Evolutionary conservation across 169 alveolate genomes (phyloP).

Genomic region (Cryptosporidium tyzzeri): DNA sequence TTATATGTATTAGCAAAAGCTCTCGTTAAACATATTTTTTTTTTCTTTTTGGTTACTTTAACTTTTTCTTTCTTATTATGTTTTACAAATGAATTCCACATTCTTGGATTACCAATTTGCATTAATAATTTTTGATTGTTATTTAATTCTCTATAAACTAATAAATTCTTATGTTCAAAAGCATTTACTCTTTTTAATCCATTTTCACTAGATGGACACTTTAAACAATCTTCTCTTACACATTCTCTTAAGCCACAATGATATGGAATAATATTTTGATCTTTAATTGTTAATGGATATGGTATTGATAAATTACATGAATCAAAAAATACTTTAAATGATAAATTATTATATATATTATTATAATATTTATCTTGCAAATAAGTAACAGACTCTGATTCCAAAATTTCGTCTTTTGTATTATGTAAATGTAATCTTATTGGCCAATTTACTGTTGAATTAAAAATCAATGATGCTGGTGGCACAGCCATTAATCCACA

Average conservation of each 20-base stretch:
- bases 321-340: conserved; percentile 67
- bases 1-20: conserved; percentile 16
- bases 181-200: conserved; percentile 42
- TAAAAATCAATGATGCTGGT: conserved; percentile 49
- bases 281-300: conserved; percentile 25
- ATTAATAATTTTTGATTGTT: conserved; percentile 51
- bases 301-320: conserved; percentile 57
- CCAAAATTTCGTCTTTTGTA: conserved; percentile 25
- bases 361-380: conserved; percentile 68
- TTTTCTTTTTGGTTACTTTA: background rate
- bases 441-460: conserved; percentile 76
- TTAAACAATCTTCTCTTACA: conserved; percentile 21
- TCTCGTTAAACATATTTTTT: conserved; percentile 38
- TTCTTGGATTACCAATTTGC: conserved; percentile 64
- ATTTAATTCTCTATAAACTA: conserved; percentile 45
- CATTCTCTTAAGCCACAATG: conserved; percentile 65
- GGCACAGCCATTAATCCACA: conserved; percentile 74
- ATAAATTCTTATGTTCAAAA: conserved; percentile 8
- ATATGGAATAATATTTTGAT: background rate
- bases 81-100: conserved; percentile 57
- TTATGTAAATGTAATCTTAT: conserved; percentile 54
- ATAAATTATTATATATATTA: conserved; percentile 25
- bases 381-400: conserved; percentile 53
- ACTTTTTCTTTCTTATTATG: background rate
- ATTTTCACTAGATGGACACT: background rate